Percentiles rank a stretch among this genome's conserved stretches.
phyloP scores from a whole-genome alignment of 805 yeast genomes.

The Saccharomycopsis guyanensis region DNA sequence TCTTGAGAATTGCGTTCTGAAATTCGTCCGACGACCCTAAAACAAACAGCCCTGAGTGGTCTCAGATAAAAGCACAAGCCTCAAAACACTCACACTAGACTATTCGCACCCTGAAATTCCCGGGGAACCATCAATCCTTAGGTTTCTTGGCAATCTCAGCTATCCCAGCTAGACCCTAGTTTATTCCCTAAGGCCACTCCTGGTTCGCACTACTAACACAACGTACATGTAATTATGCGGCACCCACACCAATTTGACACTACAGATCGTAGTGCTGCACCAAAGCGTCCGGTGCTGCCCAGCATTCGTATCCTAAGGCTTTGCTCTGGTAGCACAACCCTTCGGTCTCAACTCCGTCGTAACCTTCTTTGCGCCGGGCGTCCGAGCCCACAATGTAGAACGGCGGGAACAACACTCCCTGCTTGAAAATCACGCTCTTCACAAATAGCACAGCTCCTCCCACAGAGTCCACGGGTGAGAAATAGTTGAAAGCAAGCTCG shows the following conservation, averaged over 20 bases:
- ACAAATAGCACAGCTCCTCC: constrained; percentile 45
- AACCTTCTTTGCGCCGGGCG: constrained; percentile 37
- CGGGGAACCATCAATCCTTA: neutral
- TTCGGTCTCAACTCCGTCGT: constrained; percentile 45
- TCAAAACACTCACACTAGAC: neutral
- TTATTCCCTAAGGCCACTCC: too few species aligned
- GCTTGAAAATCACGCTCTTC: constrained; percentile 36
- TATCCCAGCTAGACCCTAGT: too few species aligned
- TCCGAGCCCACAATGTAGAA: constrained; percentile 34
- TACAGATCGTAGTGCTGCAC: constrained; percentile 30
- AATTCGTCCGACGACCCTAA: too few species aligned
- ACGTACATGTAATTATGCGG: too few species aligned
- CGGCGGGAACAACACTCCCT: constrained; percentile 37
- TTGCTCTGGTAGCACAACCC: constrained; percentile 43
- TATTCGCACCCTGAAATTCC: neutral
- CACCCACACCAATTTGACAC: too few species aligned
- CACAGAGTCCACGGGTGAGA: constrained; percentile 36
- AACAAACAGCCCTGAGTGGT: too few species aligned
- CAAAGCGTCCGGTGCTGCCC: constrained; percentile 42
- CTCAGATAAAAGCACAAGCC: too few species aligned
- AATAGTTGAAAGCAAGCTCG: constrained; percentile 17
- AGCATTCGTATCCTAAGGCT: constrained; percentile 38
- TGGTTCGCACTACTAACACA: too few species aligned
- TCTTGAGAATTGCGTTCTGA: too few species aligned
- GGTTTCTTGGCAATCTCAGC: neutral